phyloP scores from a whole-genome alignment of 1,139 yeast genomes.

The Groenewaldozyma sp. region DNA sequence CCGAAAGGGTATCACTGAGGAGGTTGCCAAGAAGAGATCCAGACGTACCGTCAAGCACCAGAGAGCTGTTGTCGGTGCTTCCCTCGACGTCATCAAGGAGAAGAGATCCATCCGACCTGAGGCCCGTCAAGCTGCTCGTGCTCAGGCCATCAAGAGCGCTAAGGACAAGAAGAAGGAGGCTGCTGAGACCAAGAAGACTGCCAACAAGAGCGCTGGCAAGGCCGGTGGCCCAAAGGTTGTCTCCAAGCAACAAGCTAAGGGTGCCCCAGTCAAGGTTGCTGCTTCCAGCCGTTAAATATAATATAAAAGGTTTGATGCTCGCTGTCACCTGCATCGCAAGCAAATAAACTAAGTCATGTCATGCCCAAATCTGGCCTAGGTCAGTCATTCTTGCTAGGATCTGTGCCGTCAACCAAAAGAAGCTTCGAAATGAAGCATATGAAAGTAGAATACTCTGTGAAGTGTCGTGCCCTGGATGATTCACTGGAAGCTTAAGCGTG shows the following conservation, averaged over 20 bases:
- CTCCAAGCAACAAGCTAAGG: slow-evolving; percentile 35
- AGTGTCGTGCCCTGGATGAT: too few relatives aligned
- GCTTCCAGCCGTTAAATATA: slow-evolving; percentile 83
- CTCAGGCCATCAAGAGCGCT: slow-evolving; percentile 79
- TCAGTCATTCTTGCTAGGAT: too few relatives aligned
- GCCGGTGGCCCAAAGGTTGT: slow-evolving; percentile 79
- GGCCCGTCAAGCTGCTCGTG: slow-evolving; percentile 97
- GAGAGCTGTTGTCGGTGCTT: slow-evolving; percentile 99
- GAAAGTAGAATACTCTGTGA: too few relatives aligned
- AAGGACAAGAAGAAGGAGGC: slow-evolving; percentile 94
- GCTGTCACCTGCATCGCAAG: too few relatives aligned
- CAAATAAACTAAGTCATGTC: too few relatives aligned
- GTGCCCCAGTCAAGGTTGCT: slow-evolving; percentile 53
- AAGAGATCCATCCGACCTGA: slow-evolving; percentile 95
- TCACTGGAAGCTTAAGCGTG: too few relatives aligned
- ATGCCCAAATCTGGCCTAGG: too few relatives aligned
- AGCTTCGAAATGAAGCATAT: too few relatives aligned
- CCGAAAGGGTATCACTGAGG: slow-evolving; percentile 99
- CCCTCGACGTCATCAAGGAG: slow-evolving; percentile 96
- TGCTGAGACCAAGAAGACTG: slow-evolving; percentile 94
- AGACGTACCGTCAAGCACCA: slow-evolving; percentile 98
- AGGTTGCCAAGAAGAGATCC: slow-evolving; percentile 91
- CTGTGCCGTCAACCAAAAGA: too few relatives aligned
- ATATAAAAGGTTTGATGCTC: too few relatives aligned
- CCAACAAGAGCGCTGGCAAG: slow-evolving; percentile 85